Evolutionary conservation across 2,329 filamentous ascomycete species (phyloP).

Genomic region (Apiospora koreana): DNA sequence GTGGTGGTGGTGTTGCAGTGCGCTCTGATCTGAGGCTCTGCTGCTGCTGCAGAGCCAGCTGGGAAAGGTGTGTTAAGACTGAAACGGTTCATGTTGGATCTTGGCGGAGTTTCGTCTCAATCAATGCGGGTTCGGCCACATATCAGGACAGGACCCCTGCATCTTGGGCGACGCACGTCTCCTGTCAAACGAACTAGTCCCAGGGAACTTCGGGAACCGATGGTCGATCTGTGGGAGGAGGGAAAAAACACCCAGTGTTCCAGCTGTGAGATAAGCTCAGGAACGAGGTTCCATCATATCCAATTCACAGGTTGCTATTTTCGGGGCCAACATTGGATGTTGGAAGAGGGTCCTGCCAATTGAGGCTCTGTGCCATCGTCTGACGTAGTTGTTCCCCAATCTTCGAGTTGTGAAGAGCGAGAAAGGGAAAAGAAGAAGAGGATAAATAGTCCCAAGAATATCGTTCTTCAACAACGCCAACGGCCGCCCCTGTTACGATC

Average conservation of each 20-base stretch:
- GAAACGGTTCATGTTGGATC: constrained; percentile 28
- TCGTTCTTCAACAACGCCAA: not conserved
- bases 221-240: not conserved
- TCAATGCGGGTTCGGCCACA: constrained; percentile 1
- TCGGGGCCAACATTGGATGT: not conserved
- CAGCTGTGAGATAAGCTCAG: not conserved
- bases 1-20: too few species aligned
- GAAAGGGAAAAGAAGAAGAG: not conserved
- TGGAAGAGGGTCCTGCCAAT: not conserved
- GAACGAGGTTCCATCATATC: not conserved
- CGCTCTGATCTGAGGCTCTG: too few species aligned
- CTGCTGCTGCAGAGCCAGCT: not conserved
- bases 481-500: not conserved
- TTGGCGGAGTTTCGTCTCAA: constrained; percentile 25
- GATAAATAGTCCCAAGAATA: not conserved
- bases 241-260: not conserved
- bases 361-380: not conserved
- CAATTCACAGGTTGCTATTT: not conserved
- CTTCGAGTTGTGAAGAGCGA: not conserved
- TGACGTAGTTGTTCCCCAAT: not conserved
- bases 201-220: constrained; percentile 5
- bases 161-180: not conserved
- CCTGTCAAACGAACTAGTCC: constrained; percentile 1
- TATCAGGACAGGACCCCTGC: not conserved
- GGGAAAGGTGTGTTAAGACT: constrained; percentile 9